Percentiles rank a stretch among this genome's conserved stretches.
These are phyloP conservation scores for Aspergillus fumigatus DNA, from an alignment of 2,329 filamentous ascomycete species.

Conservation along the genomic window DNA sequence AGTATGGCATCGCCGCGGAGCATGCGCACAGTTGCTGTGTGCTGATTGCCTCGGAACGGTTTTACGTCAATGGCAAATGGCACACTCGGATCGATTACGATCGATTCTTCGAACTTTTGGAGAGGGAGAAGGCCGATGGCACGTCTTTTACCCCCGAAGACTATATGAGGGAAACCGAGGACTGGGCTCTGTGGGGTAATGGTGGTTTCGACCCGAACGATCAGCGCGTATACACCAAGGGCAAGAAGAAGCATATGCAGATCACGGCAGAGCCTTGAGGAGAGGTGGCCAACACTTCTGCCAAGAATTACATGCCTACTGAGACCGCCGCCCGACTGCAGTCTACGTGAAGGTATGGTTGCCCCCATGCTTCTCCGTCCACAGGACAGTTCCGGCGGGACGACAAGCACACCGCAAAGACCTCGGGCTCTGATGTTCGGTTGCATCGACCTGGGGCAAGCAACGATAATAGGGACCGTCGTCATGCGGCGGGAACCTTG, in stretches of 20 bases:
- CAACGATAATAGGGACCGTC: too few relatives aligned
- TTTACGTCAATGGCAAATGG: conserved; percentile 74
- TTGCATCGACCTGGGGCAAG: not conserved
- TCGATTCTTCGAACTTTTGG: conserved; percentile 78
- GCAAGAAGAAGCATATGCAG: conserved; percentile 44
- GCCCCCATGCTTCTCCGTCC: not conserved
- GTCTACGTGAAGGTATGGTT: not conserved
- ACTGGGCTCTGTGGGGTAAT: conserved; percentile 93
- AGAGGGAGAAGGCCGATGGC: conserved; percentile 53
- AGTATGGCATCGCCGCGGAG: conserved; percentile 89
- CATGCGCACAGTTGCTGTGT: conserved; percentile 94
- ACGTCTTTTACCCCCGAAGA: conserved; percentile 80
- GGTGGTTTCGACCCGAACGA: conserved; percentile 93
- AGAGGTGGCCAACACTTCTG: not conserved
- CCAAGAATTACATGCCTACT: not conserved
- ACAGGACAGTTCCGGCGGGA: not conserved
- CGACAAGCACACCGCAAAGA: not conserved
- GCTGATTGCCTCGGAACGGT: conserved; percentile 76
- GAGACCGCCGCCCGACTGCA: not conserved
- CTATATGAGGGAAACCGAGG: conserved; percentile 83
- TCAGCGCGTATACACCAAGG: conserved; percentile 80
- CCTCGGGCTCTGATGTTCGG: not conserved
- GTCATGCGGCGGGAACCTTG: too few relatives aligned
- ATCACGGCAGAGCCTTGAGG: not conserved
- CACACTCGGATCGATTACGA: conserved; percentile 89